Conservation (phyloP, 78 protist species). For the Monosiga brevicollis region DNA sequence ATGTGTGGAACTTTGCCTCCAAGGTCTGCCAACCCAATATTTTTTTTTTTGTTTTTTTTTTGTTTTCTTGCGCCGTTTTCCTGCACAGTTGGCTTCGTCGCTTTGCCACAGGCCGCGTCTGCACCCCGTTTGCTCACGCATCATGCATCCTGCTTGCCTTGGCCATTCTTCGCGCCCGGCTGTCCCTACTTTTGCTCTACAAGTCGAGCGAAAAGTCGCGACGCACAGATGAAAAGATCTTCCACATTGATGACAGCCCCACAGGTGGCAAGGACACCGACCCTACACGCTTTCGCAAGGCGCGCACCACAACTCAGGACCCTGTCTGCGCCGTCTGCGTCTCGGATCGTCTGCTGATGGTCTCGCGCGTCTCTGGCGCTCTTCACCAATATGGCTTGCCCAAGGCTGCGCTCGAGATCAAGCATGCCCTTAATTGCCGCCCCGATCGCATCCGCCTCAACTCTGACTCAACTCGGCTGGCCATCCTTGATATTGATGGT, state of each 20-base stretch:
- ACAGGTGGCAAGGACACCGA: neutral
- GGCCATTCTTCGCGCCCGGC: no score
- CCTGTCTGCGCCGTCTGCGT: constrained; percentile 16
- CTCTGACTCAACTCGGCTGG: constrained; percentile 41
- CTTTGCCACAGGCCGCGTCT: no score
- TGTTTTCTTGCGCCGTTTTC: no score
- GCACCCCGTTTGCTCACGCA: no score
- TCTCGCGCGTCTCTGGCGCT: constrained; percentile 49
- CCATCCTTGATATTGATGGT: constrained; percentile 54
- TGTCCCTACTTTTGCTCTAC: no score
- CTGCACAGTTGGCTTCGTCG: no score
- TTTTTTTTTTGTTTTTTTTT: neutral
- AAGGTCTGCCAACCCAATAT: neutral
- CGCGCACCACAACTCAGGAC: neutral
- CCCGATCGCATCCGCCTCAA: constrained; percentile 40
- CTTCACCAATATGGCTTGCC: constrained; percentile 36
- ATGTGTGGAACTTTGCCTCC: constrained; percentile 42
- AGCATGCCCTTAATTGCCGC: constrained; percentile 16
- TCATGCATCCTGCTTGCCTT: no score
- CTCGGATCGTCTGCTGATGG: neutral
- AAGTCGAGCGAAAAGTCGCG: no score
- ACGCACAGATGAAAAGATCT: no score
- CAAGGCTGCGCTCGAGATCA: constrained; percentile 2
- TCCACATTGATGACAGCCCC: constrained; percentile 48
- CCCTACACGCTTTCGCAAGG: neutral